Evolutionary conservation across 805 yeast genomes (phyloP).

Genomic region (Teunomyces kruisii): DNA sequence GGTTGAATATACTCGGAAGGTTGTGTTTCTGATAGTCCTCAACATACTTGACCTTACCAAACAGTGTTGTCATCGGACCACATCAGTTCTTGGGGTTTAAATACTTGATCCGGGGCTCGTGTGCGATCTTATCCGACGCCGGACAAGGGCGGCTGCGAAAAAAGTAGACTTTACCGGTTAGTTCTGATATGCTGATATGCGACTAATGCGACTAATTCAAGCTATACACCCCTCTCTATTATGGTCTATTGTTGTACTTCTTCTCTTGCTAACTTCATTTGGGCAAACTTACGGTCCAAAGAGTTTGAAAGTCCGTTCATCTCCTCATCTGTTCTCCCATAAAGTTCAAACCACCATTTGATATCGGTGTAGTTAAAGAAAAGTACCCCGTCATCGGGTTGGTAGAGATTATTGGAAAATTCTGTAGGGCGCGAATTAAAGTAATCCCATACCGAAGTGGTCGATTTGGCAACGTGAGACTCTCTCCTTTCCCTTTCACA

Average conservation of each 20-base stretch:
- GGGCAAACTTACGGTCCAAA: slow-evolving; percentile 41
- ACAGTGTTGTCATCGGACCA: not conserved
- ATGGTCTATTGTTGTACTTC: not conserved
- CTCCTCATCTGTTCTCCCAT: slow-evolving; percentile 68
- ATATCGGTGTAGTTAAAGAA: slow-evolving; percentile 62
- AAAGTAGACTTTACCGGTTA: not conserved
- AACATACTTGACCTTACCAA: not conserved
- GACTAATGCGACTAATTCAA: not conserved
- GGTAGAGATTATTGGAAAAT: slow-evolving; percentile 57
- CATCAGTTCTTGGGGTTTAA: not conserved
- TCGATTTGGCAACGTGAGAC: slow-evolving; percentile 41
- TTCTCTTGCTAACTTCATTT: slow-evolving; percentile 23
- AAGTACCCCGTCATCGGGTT: slow-evolving; percentile 35
- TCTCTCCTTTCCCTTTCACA: slow-evolving; percentile 60
- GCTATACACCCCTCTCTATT: not conserved
- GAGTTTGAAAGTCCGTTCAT: slow-evolving; percentile 45
- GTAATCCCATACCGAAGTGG: slow-evolving; percentile 92
- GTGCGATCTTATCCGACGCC: slow-evolving; percentile 4
- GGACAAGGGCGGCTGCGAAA: slow-evolving; percentile 2
- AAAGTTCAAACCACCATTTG: slow-evolving; percentile 89
- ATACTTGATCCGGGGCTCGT: slow-evolving; percentile 5
- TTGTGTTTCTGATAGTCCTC: not conserved
- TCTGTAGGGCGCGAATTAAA: slow-evolving; percentile 73
- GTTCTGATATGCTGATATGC: not conserved
- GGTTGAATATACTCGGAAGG: not conserved